These are phyloP conservation scores for Plenodomus biglobosus DNA, from an alignment of 2,329 filamentous ascomycete genomes.

Conservation along the genomic window DNA sequence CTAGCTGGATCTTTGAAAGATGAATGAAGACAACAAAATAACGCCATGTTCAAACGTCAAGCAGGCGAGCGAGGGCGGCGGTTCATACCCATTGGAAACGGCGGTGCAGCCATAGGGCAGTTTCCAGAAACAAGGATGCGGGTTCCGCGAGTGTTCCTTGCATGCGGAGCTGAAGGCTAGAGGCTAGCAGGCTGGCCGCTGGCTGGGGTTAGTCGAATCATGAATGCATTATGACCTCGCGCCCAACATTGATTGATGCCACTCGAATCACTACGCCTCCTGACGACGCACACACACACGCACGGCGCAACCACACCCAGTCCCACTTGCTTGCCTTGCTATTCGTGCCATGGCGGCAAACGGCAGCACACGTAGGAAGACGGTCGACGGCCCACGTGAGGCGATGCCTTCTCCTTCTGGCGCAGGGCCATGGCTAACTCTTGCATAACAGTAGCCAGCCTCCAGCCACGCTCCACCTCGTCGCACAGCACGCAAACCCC, in stretches of 20 bases:
- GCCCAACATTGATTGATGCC: conserved; percentile 1
- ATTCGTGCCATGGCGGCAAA: conserved; percentile 26
- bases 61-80: too few relatives aligned
- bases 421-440: background rate
- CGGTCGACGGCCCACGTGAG: conserved; percentile 27
- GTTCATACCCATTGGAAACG: background rate
- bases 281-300: conserved; percentile 12
- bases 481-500: conserved; percentile 32
- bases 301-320: too few relatives aligned
- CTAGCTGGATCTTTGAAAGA: too few relatives aligned
- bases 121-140: background rate
- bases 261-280: conserved; percentile 10
- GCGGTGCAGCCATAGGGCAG: background rate
- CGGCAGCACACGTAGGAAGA: conserved; percentile 28
- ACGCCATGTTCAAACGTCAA: too few relatives aligned
- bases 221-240: conserved; percentile 3
- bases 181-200: background rate
- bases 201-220: background rate
- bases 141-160: background rate
- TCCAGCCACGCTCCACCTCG: conserved; percentile 25
- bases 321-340: background rate
- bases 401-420: background rate
- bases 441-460: conserved; percentile 18
- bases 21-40: too few relatives aligned
- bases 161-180: background rate